Conservation (phyloP, 345 rosid species). For the Murraya paniculata region DNA sequence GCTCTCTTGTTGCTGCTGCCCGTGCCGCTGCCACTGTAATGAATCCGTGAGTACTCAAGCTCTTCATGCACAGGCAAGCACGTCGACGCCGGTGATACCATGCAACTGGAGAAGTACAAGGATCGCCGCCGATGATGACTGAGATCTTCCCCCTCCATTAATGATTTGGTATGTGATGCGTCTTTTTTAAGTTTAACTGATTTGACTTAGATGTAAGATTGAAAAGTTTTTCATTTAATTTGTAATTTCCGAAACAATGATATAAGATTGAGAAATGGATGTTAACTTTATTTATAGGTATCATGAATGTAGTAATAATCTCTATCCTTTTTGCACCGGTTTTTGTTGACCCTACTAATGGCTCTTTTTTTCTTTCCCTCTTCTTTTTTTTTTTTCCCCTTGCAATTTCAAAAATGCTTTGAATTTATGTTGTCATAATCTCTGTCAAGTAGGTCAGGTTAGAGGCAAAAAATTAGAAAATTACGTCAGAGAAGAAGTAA, state of each 20-base stretch:
- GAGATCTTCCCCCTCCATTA: slow-evolving; percentile 51
- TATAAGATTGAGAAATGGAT: not conserved
- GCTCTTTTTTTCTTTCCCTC: not conserved
- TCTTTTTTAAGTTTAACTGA: not conserved
- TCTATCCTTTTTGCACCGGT: not conserved
- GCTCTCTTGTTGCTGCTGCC: not conserved
- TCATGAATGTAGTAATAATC: not conserved
- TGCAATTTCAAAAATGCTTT: not conserved
- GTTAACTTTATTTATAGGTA: slow-evolving; percentile 23
- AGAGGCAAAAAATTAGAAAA: not conserved
- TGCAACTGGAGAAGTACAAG: slow-evolving; percentile 36
- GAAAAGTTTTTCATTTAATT: not conserved
- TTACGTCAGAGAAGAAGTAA: not conserved
- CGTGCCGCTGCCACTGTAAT: slow-evolving; percentile 20
- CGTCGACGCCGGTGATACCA: slow-evolving; percentile 37
- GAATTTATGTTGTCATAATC: not conserved
- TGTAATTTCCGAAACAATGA: slow-evolving; percentile 17
- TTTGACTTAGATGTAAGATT: not conserved
- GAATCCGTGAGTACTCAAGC: slow-evolving; percentile 46
- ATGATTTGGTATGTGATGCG: not conserved
- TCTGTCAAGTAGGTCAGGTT: not conserved
- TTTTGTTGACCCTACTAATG: not conserved
- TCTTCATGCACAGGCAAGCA: slow-evolving; percentile 46
- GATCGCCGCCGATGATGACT: slow-evolving; percentile 23
- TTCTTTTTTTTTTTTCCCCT: not conserved